Evolutionary conservation across 441 rosid genomes (phyloP), one percentile per base, ranked within the genome.

Genomic region (Monsonia emarginata): DNA sequence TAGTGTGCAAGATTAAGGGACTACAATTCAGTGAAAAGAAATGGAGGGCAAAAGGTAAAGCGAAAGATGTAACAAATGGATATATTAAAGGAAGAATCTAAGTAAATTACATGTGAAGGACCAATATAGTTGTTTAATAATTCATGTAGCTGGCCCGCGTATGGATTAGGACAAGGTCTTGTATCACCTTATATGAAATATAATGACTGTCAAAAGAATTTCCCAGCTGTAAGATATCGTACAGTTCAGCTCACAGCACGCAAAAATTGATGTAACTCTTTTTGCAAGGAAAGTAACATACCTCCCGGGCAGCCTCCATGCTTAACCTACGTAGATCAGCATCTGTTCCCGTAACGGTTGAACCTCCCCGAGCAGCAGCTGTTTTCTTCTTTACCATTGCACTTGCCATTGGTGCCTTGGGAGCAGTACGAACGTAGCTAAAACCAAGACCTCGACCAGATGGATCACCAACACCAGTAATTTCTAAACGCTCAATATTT

Each of bases 231-330:
- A 34, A 34, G 40, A 34, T 34, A 2, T 34, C 40, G 1, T 7
- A 34, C 32, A 30, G 32, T 30, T 1, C 3, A 31, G 6, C 40
- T 34, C 25, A 52, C 58, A 52, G 27, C 24, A 50, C 9, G 25
- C 24, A 0, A 19, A 50, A 19, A 21, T 21, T 9, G 11, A 52
- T 18, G 14, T 13, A 50, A 48, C 6, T 4, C 3, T 50, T 8
- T 48, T 22, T 44, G 32, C 30, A 72, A 74, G 48, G 46, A 71
- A 75, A 62, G 16, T 62, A 50, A 59, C 78, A 65, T 71, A 95
- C 98, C 93, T 91, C 99, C 69, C 99, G 85, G 72, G 98, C 99
- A 72, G 98, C 99, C 80, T 95, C 99, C 99, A 90, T 91, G 83
- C 97, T 95, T 78, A 95, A 77, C 79, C 99, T 86, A 52, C 98